Conservation (phyloP, 306 rosid species). For the Erythrophleum fordii region DNA sequence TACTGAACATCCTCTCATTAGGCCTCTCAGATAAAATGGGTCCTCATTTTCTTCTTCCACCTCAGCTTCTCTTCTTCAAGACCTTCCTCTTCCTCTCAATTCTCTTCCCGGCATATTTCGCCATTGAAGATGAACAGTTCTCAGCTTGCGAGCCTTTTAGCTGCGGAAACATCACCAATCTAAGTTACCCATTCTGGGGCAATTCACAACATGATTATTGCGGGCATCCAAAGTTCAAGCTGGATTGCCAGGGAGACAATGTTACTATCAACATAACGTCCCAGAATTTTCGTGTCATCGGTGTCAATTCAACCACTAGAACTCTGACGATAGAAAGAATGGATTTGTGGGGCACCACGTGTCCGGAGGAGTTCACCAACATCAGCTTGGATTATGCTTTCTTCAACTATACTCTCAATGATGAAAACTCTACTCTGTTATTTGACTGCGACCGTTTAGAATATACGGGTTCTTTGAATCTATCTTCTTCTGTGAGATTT, state of each 20-base stretch:
- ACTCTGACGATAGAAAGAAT: conserved; percentile 39
- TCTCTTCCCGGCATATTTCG: conserved; percentile 21
- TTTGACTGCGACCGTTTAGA: conserved; percentile 29
- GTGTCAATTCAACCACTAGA: not conserved
- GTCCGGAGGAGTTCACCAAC: conserved; percentile 13
- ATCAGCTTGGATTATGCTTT: conserved; percentile 27
- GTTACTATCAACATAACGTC: conserved; percentile 29
- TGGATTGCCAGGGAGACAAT: conserved; percentile 41
- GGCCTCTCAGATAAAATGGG: conserved; percentile 11
- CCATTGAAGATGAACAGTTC: conserved; percentile 32
- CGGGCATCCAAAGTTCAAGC: conserved; percentile 45
- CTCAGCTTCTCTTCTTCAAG: conserved; percentile 22
- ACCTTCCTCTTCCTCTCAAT: conserved; percentile 35
- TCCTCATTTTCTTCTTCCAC: conserved; percentile 1
- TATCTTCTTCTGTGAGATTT: not conserved
- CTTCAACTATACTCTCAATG: conserved; percentile 38
- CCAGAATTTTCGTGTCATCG: conserved; percentile 34
- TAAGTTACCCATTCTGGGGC: conserved; percentile 55
- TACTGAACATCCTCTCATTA: not conserved
- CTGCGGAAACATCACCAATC: conserved; percentile 44
- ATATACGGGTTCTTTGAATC: not conserved
- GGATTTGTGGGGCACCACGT: conserved; percentile 41
- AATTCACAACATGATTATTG: conserved; percentile 33
- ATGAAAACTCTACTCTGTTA: conserved; percentile 30
- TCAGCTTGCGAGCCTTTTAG: conserved; percentile 38